phyloP scores from a whole-genome alignment of 1,284 basidiomycete species.

The Gomphus bonarii region DNA sequence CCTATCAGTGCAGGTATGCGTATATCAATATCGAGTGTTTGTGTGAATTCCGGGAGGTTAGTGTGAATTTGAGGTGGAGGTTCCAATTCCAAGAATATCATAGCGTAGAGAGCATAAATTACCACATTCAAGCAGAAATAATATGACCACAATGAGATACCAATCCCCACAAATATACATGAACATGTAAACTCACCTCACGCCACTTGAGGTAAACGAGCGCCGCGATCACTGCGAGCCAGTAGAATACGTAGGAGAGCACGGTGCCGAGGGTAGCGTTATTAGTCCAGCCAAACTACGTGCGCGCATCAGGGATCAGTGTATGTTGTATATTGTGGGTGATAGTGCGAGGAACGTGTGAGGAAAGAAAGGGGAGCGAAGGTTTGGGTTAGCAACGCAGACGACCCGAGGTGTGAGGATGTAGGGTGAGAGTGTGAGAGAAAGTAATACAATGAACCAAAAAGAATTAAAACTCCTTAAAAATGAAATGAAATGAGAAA shows the following conservation, averaged over 20 bases:
- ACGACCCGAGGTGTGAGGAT: no score
- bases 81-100: neutral
- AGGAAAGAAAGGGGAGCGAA: neutral
- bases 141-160: neutral
- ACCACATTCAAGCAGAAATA: no score
- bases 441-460: no score
- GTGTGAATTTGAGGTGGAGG: neutral
- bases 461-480: no score
- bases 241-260: constrained; percentile 71
- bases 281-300: constrained; percentile 62
- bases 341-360: neutral
- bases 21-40: no score
- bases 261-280: constrained; percentile 59
- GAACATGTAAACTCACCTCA: constrained; percentile 28
- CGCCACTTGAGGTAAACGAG: constrained; percentile 63
- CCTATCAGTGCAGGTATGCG: neutral
- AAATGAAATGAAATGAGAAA: no score
- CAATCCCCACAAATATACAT: neutral
- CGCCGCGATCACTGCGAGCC: constrained; percentile 56
- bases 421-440: no score
- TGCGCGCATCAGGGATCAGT: no score
- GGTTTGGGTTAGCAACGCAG: no score
- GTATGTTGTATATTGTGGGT: no score
- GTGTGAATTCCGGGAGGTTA: no score
- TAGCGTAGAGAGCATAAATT: neutral